Percentiles rank a stretch among this genome's conserved stretches.
Conservation (phyloP, 2,329 filamentous ascomycete species). For the Septoria linicola region DNA sequence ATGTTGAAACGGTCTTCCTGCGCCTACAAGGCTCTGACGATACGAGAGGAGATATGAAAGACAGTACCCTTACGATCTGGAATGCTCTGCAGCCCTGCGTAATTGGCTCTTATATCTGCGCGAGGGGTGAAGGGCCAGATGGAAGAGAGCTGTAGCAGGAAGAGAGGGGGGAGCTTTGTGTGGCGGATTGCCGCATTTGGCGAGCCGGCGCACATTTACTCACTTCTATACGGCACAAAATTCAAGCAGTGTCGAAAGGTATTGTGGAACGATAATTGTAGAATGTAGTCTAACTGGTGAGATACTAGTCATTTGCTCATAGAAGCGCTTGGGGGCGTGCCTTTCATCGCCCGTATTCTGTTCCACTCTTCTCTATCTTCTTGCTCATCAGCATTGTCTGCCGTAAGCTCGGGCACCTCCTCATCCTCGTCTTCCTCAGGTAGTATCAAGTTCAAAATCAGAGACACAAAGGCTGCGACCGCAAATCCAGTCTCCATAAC, state of each 20-base stretch:
- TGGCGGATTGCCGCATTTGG: conserved; percentile 13
- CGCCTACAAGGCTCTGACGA: not conserved
- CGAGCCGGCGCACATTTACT: conserved; percentile 5
- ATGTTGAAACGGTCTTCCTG: not conserved
- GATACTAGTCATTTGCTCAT: too few relatives aligned
- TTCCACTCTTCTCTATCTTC: conserved; percentile 45
- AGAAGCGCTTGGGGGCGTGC: not conserved
- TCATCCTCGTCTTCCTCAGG: conserved; percentile 73
- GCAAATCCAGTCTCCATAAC: conserved; percentile 63
- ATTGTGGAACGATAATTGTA: not conserved
- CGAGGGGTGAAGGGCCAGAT: conserved; percentile 12
- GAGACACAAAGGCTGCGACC: conserved; percentile 69
- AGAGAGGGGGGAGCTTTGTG: conserved; percentile 7
- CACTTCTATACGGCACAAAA: too few relatives aligned
- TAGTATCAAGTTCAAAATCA: conserved; percentile 71
- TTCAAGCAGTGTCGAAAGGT: not conserved
- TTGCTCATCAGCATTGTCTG: conserved; percentile 41
- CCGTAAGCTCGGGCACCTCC: conserved; percentile 45
- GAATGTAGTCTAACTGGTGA: too few relatives aligned
- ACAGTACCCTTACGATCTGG: conserved; percentile 1
- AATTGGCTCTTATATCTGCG: conserved; percentile 1
- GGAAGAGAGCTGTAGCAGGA: conserved; percentile 12
- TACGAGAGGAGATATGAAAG: not conserved
- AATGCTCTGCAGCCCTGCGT: not conserved
- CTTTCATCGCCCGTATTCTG: conserved; percentile 27